Conservation (phyloP, 345 rosid species). For the Diplotaxis tenuifolia region DNA sequence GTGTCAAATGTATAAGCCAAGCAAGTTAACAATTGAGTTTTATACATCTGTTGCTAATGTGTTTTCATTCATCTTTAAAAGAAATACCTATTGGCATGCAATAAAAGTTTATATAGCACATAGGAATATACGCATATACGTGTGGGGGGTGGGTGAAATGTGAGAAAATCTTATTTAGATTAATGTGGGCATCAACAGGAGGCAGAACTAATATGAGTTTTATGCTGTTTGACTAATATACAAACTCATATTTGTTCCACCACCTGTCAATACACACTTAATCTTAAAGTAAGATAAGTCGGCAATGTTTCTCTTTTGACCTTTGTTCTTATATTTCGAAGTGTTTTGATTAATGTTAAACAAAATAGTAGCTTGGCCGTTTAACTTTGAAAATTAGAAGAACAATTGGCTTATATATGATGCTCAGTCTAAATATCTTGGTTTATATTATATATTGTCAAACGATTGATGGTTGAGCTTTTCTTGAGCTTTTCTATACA, state of each 20-base stretch:
- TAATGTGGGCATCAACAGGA: constrained; percentile 34
- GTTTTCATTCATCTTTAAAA: neutral
- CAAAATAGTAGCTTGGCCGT: neutral
- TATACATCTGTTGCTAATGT: neutral
- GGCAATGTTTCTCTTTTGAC: neutral
- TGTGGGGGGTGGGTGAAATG: neutral
- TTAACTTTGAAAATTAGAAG: neutral
- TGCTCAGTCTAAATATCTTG: neutral
- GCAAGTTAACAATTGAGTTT: neutral
- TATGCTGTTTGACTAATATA: neutral
- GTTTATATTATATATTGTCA: neutral
- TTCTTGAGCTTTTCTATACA: too few relatives aligned
- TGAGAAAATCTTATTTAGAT: constrained; percentile 17
- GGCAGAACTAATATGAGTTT: constrained; percentile 39
- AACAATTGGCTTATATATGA: neutral
- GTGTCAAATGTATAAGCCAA: neutral
- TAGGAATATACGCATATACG: neutral
- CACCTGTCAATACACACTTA: constrained; percentile 40
- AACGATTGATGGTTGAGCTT: neutral
- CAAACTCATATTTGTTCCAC: constrained; percentile 42
- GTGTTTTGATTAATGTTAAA: neutral
- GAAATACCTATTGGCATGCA: neutral
- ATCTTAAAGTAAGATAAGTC: constrained; percentile 18
- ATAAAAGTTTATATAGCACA: neutral
- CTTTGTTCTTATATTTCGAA: neutral